Percentiles rank a stretch among this genome's conserved stretches.
These are phyloP conservation scores for Aureobasidium uvarum DNA, from an alignment of 2,329 filamentous ascomycete genomes.

Conservation along the genomic window DNA sequence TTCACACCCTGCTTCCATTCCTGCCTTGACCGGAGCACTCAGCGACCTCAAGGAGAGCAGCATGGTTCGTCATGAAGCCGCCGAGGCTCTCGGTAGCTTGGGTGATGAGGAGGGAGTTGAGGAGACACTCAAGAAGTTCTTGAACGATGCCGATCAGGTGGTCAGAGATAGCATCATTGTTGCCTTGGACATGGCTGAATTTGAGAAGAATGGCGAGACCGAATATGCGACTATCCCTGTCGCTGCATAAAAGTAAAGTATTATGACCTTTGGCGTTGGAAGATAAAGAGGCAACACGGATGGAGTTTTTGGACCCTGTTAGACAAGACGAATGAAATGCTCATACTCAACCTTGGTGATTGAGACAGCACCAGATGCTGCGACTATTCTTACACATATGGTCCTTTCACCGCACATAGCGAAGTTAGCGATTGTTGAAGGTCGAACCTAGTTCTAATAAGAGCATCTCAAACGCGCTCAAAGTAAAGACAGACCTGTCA, in stretches of 20 bases:
- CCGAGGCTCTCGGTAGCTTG: conserved; percentile 89
- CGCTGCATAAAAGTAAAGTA: conserved; percentile 44
- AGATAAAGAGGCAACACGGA: conserved; percentile 13
- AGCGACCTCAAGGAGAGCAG: conserved; percentile 78
- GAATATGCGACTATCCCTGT: conserved; percentile 88
- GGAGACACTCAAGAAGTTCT: conserved; percentile 74
- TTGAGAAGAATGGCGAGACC: conserved; percentile 80
- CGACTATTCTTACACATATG: background rate
- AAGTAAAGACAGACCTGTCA: background rate
- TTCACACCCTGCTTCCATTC: conserved; percentile 94
- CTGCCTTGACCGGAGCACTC: conserved; percentile 75
- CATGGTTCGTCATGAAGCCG: conserved; percentile 97
- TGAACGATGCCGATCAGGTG: conserved; percentile 88
- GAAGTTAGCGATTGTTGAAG: background rate
- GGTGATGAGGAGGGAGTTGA: conserved; percentile 94
- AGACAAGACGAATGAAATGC: conserved; percentile 16
- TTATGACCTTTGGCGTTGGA: conserved; percentile 10
- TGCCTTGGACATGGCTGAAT: conserved; percentile 96
- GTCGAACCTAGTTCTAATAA: background rate
- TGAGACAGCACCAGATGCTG: background rate
- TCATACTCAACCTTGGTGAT: background rate
- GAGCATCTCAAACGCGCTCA: conserved; percentile 5
- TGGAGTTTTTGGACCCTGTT: conserved; percentile 21
- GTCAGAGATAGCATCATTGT: conserved; percentile 94
- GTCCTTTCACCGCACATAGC: background rate